phyloP scores from a whole-genome alignment of 1,284 basidiomycete genomes.

The Pseudozyma flocculosa region DNA sequence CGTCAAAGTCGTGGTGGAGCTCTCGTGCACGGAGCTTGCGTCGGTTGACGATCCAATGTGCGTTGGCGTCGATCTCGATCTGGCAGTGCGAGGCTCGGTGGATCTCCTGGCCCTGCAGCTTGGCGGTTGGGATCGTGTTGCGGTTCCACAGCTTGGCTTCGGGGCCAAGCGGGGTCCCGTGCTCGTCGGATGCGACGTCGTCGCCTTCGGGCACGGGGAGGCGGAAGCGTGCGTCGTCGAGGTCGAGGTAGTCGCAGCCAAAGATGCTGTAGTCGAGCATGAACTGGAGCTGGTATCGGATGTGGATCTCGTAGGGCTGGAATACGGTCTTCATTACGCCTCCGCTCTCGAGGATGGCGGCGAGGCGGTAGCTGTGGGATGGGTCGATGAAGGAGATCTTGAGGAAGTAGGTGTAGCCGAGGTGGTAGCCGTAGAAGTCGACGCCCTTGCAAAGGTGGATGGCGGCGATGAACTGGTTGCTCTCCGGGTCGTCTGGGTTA shows the following conservation, averaged over 20 bases:
- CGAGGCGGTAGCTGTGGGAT: slow-evolving; percentile 39
- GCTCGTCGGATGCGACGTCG: slow-evolving; percentile 8
- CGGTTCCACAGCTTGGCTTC: slow-evolving; percentile 29
- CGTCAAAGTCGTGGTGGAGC: slow-evolving; percentile 68
- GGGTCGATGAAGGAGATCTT: slow-evolving; percentile 76
- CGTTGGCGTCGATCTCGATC: slow-evolving; percentile 80
- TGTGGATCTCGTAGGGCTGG: slow-evolving; percentile 72
- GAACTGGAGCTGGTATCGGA: slow-evolving; percentile 86
- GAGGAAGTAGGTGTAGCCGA: slow-evolving; percentile 81
- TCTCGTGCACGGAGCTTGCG: slow-evolving; percentile 68
- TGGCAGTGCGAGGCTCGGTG: slow-evolving; percentile 67
- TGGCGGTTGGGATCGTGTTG: slow-evolving; percentile 20
- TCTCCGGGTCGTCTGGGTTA: slow-evolving; percentile 22
- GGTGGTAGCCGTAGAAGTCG: slow-evolving; percentile 92
- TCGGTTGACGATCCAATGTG: slow-evolving; percentile 83
- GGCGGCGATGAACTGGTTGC: slow-evolving; percentile 44
- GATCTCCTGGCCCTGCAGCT: slow-evolving; percentile 24
- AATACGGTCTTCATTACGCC: slow-evolving; percentile 67
- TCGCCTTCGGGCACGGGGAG: slow-evolving; percentile 60
- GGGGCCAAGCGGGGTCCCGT: neutral
- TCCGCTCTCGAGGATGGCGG: slow-evolving; percentile 47
- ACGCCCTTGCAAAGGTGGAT: slow-evolving; percentile 89
- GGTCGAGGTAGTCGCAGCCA: slow-evolving; percentile 85
- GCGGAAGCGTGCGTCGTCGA: slow-evolving; percentile 62
- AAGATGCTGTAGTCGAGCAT: slow-evolving; percentile 93